Evolutionary conservation across 768 basidiomycete genomes (phyloP).

Genomic region (Dentipellis sp.): DNA sequence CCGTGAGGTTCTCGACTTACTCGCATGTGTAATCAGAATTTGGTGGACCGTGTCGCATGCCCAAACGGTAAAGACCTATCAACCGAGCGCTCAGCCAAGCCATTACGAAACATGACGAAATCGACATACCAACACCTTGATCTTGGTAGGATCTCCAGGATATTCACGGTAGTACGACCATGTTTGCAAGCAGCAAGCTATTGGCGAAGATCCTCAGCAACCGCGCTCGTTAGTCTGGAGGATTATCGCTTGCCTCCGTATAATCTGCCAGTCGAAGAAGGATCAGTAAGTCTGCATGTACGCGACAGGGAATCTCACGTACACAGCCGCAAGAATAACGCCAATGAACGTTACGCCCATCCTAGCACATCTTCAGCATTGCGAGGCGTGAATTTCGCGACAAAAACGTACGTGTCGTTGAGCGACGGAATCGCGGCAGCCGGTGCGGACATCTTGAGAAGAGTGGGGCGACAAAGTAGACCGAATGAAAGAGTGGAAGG

Average conservation of each 20-base stretch:
- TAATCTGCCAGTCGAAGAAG: neutral
- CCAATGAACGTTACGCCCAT: neutral
- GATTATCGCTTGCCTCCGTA: slow-evolving; percentile 12
- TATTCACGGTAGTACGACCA: slow-evolving; percentile 5
- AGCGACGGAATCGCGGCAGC: neutral
- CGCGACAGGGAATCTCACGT: neutral
- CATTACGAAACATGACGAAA: neutral
- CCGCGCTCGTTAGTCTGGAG: too few relatives aligned
- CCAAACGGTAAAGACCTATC: slow-evolving; percentile 9
- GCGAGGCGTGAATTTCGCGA: neutral
- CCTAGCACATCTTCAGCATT: neutral
- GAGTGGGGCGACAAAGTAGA: too few relatives aligned
- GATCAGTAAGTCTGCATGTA: neutral
- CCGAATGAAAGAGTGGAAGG: too few relatives aligned
- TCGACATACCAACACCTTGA: slow-evolving; percentile 3
- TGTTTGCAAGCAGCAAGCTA: slow-evolving; percentile 1
- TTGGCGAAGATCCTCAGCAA: too few relatives aligned
- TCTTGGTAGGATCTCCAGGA: neutral
- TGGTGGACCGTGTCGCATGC: slow-evolving; percentile 17
- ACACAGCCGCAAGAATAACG: neutral
- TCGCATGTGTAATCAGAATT: slow-evolving; percentile 16
- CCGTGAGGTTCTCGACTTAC: slow-evolving; percentile 1
- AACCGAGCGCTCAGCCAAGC: neutral
- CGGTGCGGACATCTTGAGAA: neutral
- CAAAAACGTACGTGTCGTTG: neutral